A percentile compares a stretch with the other conserved stretches of the same genome.
phyloP scores from a whole-genome alignment of 1,284 basidiomycete species.

The Schizophyllum commune region DNA sequence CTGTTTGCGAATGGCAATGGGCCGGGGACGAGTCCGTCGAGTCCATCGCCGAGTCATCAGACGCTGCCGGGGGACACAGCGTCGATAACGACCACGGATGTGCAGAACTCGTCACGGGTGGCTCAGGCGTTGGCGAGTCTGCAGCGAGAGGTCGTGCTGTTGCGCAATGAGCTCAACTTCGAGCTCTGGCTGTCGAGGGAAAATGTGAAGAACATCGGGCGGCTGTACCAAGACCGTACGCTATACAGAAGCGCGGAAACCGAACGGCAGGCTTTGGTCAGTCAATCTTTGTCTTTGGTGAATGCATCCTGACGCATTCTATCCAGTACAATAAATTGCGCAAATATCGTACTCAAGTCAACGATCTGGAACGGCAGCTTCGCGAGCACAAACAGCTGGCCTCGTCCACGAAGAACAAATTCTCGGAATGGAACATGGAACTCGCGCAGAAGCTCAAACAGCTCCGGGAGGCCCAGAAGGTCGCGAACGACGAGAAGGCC shows the following conservation, averaged over 20 bases:
- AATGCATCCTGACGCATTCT: not conserved
- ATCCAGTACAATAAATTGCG: conserved; percentile 67
- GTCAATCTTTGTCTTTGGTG: conserved; percentile 24
- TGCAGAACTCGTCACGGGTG: conserved; percentile 7
- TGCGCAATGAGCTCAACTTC: conserved; percentile 75
- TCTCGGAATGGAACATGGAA: conserved; percentile 66
- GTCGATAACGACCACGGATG: conserved; percentile 7
- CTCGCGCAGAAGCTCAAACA: conserved; percentile 59
- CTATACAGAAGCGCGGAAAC: conserved; percentile 65
- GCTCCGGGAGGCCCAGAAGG: conserved; percentile 60
- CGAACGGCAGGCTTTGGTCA: conserved; percentile 73
- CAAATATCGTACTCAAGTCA: conserved; percentile 60
- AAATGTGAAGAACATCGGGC: conserved; percentile 73
- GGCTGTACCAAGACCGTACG: conserved; percentile 66
- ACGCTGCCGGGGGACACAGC: not conserved
- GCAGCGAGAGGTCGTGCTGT: conserved; percentile 65
- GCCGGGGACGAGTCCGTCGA: not conserved
- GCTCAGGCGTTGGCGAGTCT: conserved; percentile 53
- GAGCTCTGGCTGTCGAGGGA: conserved; percentile 74
- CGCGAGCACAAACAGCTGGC: conserved; percentile 59
- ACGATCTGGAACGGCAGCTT: conserved; percentile 52
- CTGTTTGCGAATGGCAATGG: not conserved
- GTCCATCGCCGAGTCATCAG: not conserved
- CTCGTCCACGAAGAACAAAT: conserved; percentile 54
- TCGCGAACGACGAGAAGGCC: conserved; percentile 56